phyloP scores from a whole-genome alignment of 306 rosid genomes.

The Medicago arabica region DNA sequence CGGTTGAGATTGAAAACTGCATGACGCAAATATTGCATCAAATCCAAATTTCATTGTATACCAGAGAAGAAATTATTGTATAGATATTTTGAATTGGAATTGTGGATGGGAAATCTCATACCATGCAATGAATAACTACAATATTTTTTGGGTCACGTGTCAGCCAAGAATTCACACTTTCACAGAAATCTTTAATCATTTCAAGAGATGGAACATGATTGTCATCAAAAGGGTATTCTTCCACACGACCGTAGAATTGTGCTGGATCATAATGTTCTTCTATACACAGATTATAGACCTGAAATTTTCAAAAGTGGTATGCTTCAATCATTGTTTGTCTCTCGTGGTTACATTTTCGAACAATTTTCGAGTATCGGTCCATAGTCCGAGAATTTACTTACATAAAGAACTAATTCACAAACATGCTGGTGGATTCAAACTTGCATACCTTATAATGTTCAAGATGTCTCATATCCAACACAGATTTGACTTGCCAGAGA shows the following conservation, averaged over 20 bases:
- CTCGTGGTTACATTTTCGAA: not conserved
- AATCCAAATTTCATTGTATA: too few relatives aligned
- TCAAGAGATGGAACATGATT: slow-evolving; percentile 87
- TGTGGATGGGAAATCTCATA: slow-evolving; percentile 46
- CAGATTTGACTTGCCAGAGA: slow-evolving; percentile 97
- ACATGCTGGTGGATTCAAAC: slow-evolving; percentile 33
- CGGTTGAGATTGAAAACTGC: too few relatives aligned
- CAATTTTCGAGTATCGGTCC: not conserved
- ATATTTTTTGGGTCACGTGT: slow-evolving; percentile 68
- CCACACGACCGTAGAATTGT: slow-evolving; percentile 85
- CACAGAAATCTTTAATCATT: slow-evolving; percentile 79
- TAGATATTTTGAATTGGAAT: not conserved
- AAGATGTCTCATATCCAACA: slow-evolving; percentile 82
- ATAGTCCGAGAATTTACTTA: not conserved
- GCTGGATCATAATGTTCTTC: slow-evolving; percentile 84
- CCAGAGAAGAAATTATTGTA: too few relatives aligned
- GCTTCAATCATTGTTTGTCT: not conserved
- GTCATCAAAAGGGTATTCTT: slow-evolving; percentile 87
- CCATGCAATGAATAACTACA: slow-evolving; percentile 97
- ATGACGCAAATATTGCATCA: too few relatives aligned
- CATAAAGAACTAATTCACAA: too few relatives aligned
- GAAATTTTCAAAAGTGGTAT: slow-evolving; percentile 42
- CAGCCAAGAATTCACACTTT: slow-evolving; percentile 82
- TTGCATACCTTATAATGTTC: slow-evolving; percentile 76
- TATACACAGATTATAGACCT: slow-evolving; percentile 92